phyloP scores from a whole-genome alignment of 495 filamentous ascomycete genomes.

The Bombardia bombarda region DNA sequence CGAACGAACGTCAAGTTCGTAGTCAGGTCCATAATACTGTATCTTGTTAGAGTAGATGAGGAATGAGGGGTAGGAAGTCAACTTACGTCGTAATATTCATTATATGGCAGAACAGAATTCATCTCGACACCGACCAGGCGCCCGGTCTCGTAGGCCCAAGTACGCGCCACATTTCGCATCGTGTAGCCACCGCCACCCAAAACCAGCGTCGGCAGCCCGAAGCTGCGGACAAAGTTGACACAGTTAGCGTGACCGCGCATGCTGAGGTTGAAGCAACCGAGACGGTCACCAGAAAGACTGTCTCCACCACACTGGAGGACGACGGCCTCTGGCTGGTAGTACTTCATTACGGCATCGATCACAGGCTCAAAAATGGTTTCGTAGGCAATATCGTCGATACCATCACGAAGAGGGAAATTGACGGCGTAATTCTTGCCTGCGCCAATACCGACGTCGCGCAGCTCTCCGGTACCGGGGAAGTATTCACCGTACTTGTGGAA shows the following conservation, averaged over 20 bases:
- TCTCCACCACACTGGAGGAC: conserved; percentile 97
- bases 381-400: conserved; percentile 88
- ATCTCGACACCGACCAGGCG: conserved; percentile 77
- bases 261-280: conserved; percentile 97
- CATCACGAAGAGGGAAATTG: conserved; percentile 94
- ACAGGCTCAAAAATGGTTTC: conserved; percentile 94
- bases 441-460: conserved; percentile 91
- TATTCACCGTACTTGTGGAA: conserved; percentile 99
- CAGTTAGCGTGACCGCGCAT: conserved; percentile 98
- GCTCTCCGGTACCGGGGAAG: conserved; percentile 94
- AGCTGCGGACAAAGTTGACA: conserved; percentile 89
- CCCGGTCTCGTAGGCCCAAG: conserved; percentile 96
- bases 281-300: conserved; percentile 84
- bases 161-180: conserved; percentile 96
- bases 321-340: conserved; percentile 87
- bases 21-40: conserved; percentile 95
- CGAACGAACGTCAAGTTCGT: conserved; percentile 85
- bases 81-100: conserved; percentile 94
- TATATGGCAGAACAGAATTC: conserved; percentile 78
- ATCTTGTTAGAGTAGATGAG: conserved; percentile 19
- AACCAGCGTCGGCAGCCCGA: conserved; percentile 83
- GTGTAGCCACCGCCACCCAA: conserved; percentile 96
- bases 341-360: conserved; percentile 90
- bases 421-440: conserved; percentile 89
- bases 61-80: background rate